These are phyloP conservation scores for Grosmannia serpens DNA, from an alignment of 2,329 filamentous ascomycete genomes.

Conservation along the genomic window DNA sequence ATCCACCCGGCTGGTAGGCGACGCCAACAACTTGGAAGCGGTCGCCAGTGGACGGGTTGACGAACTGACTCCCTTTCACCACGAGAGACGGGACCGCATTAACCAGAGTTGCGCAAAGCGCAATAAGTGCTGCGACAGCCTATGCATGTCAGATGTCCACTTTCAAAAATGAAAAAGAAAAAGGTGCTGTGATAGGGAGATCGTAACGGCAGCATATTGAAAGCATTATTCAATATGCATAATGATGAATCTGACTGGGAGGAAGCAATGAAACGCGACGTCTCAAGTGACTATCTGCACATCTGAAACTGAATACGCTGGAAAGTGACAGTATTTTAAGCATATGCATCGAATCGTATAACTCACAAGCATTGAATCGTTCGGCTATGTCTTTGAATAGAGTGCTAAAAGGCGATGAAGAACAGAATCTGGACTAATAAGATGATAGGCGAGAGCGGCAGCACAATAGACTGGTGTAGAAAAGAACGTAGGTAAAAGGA, in stretches of 20 bases:
- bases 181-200: no score
- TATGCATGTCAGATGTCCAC: slow-evolving; percentile 10
- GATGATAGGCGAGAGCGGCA: not conserved
- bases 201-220: no score
- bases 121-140: slow-evolving; percentile 35
- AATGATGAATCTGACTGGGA: no score
- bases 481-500: not conserved
- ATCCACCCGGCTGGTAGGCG: slow-evolving; percentile 59
- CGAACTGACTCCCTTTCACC: slow-evolving; percentile 45
- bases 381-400: not conserved
- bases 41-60: slow-evolving; percentile 46
- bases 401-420: not conserved
- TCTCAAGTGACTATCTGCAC: not conserved
- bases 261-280: not conserved
- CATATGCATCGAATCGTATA: not conserved
- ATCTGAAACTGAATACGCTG: not conserved
- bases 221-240: no score
- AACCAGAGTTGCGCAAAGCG: slow-evolving; percentile 39
- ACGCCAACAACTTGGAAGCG: slow-evolving; percentile 56
- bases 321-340: not conserved
- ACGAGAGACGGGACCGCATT: slow-evolving; percentile 46
- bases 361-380: not conserved
- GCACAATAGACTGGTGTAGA: not conserved
- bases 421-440: not conserved
- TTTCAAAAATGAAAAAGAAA: not conserved